Base-by-base conservation (phyloP, 495 filamentous ascomycete species). In the Aspergillus olivimuriae region DNA sequence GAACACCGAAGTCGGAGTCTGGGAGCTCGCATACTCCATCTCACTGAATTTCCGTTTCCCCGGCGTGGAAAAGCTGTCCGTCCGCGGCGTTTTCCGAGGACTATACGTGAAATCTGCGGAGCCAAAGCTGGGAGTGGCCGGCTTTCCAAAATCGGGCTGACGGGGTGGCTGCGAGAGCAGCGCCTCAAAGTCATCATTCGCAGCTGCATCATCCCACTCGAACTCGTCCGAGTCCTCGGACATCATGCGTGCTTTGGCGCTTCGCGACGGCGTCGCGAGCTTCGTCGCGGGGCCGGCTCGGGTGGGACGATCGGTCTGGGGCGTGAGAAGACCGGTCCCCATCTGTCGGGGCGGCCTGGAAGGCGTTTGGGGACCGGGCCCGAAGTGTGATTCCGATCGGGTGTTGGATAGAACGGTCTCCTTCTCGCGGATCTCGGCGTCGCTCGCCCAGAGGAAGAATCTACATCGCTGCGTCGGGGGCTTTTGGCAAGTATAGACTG, bases 401-500 rank as follows among this genome's bases (percentile, higher is more conserved):
- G 68, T 72, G 51, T 81, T 82, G 42, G 65, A 71, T 17, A 75
- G 50, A 2, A 81, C 54, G 6, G 66, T 62, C 10, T 55, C 51
- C 50, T 70, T 67, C 52, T 86, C 81, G 12, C 80, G 72, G 15
- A 45, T 46, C 24, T 72, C 61, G 0, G 84, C 84, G n/a, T 78
- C 74, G 20, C 79, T 75, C 20, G 72, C 69, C 77, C 80, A 89
- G 2, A 88, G 62, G 56, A 87, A 90, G 69, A 89, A 89, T 12
- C 69, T 65, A 60, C 86, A 90, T 28, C 68, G 63, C 32, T 68
- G 51, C 1, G 62, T 51, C 21, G 69, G 64, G 6, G 63, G 55
- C 47, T 76, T 73, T 43, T 76, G 76, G 56, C 85, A 89, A 5
- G 70, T 78, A 53, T 83, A 87, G 59, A 89, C 74, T 77, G 19